Percentiles rank a stretch among this genome's conserved stretches.
These are phyloP conservation scores for Aspergillus ibericus DNA, from an alignment of 2,329 filamentous ascomycete species.

Conservation along the genomic window DNA sequence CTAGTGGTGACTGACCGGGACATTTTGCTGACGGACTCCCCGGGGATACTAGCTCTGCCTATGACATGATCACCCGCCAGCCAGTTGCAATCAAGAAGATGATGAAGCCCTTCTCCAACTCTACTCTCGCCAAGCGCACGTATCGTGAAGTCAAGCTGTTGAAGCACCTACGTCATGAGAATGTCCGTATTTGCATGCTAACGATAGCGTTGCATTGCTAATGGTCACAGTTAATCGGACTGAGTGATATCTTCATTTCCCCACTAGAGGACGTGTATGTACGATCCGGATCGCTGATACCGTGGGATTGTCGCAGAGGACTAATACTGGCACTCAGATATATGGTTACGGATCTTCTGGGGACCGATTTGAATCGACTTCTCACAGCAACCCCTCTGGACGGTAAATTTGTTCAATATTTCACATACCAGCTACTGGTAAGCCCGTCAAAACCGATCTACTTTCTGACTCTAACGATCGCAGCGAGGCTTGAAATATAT, in stretches of 20 bases:
- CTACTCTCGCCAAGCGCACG: conserved; percentile 92
- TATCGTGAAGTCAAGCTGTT: conserved; percentile 96
- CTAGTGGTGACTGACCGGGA: neutral
- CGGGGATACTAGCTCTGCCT: conserved; percentile 72
- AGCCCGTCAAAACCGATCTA: neutral
- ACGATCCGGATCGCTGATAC: conserved; percentile 29
- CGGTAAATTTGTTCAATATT: conserved; percentile 99
- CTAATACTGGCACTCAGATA: conserved; percentile 59
- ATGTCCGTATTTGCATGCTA: conserved; percentile 58
- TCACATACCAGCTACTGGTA: conserved; percentile 98
- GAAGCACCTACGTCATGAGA: conserved; percentile 95
- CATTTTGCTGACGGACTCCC: neutral
- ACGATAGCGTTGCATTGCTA: conserved; percentile 2
- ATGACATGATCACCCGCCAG: conserved; percentile 94
- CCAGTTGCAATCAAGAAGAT: conserved; percentile 99
- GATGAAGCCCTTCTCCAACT: conserved; percentile 99
- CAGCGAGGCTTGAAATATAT: conserved; percentile 98
- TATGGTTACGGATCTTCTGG: conserved; percentile 95
- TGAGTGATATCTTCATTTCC: conserved; percentile 99
- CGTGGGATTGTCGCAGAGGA: neutral
- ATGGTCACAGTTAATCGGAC: conserved; percentile 76
- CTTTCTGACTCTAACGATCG: neutral
- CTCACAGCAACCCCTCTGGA: conserved; percentile 92
- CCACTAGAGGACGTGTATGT: conserved; percentile 92
- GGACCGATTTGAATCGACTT: conserved; percentile 91